Percentiles rank a stretch among this genome's conserved stretches.
Evolutionary conservation across 805 yeast species (phyloP).

Genomic region (Candida michaelii): DNA sequence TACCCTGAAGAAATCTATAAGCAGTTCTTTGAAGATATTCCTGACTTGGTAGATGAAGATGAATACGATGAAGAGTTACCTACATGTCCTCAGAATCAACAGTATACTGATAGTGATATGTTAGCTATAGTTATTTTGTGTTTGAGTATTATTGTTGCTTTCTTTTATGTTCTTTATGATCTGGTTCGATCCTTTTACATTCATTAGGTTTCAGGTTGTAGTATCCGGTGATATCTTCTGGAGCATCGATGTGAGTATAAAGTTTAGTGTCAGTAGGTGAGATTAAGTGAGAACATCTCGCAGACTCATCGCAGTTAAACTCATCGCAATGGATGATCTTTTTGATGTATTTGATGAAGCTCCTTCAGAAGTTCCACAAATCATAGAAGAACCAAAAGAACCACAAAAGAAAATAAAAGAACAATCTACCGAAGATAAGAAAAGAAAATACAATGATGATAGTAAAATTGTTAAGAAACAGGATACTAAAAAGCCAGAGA

Average conservation of each 20-base stretch:
- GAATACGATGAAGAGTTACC: no score
- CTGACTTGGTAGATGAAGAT: no score
- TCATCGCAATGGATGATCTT: conserved; percentile 42
- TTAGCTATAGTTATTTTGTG: not conserved
- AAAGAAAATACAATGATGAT: conserved; percentile 17
- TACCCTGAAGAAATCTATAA: no score
- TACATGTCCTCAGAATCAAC: not conserved
- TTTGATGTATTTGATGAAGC: conserved; percentile 64
- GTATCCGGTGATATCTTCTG: no score
- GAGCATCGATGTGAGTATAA: no score
- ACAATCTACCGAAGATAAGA: conserved; percentile 12
- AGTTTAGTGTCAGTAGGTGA: no score
- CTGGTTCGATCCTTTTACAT: not conserved
- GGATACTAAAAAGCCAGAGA: conserved; percentile 35
- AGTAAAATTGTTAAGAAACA: conserved; percentile 14
- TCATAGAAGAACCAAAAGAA: conserved; percentile 12
- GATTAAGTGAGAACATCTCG: no score
- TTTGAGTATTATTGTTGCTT: not conserved
- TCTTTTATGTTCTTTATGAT: not conserved
- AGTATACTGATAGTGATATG: not conserved
- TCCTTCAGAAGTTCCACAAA: conserved; percentile 36
- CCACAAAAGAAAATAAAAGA: not conserved
- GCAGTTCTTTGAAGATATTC: no score
- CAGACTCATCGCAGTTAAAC: conserved; percentile 7
- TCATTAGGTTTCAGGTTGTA: no score